phyloP scores from a whole-genome alignment of 2,329 filamentous ascomycete species.

The Penicillium sp. region DNA sequence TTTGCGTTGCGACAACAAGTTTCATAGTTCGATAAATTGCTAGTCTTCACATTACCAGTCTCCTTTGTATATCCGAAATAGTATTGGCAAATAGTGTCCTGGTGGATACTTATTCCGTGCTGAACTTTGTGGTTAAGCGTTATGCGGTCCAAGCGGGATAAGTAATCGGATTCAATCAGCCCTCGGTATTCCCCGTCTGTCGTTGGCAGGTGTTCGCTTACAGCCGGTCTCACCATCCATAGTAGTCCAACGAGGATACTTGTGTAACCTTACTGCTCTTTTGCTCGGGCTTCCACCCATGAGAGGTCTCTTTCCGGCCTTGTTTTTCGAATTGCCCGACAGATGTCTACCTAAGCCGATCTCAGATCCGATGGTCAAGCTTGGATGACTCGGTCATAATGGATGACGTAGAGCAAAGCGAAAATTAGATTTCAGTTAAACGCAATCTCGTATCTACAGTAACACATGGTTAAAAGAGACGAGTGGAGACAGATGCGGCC shows the following conservation, averaged over 20 bases:
- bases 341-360: background rate
- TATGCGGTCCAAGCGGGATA: too few species aligned
- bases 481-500: too few species aligned
- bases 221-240: background rate
- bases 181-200: background rate
- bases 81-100: background rate
- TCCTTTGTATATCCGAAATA: background rate
- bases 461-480: background rate
- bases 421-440: background rate
- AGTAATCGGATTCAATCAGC: too few species aligned
- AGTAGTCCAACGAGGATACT: background rate
- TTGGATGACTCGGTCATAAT: background rate
- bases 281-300: background rate
- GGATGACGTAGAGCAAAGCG: background rate
- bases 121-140: too few species aligned
- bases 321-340: background rate
- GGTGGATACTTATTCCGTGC: too few species aligned
- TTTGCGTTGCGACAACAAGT: background rate
- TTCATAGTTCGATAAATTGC: background rate
- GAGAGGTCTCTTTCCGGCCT: background rate
- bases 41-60: background rate
- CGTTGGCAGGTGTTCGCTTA: background rate
- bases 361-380: too few species aligned
- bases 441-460: background rate
- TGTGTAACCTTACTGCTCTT: background rate